Percentiles rank a stretch among this genome's conserved stretches.
Evolutionary conservation across 768 basidiomycete species (phyloP).

Genomic region (Lactarius sanguifluus): DNA sequence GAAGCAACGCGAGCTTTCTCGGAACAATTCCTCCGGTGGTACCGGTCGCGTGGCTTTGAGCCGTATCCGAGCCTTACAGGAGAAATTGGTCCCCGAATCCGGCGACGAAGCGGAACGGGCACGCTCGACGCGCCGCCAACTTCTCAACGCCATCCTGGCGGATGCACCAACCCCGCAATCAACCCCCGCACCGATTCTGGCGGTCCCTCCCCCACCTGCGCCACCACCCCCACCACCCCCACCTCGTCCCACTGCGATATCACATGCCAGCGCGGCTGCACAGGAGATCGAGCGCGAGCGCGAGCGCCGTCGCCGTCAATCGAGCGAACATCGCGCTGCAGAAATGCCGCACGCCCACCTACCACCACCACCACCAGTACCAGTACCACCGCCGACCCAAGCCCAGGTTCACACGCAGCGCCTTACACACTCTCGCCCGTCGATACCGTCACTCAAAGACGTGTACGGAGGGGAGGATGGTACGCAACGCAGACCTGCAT

Average conservation of each 20-base stretch:
- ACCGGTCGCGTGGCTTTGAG: constrained; percentile 24
- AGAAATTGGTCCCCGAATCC: constrained; percentile 26
- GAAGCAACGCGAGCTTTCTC: constrained; percentile 28
- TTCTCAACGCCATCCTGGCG: constrained; percentile 23
- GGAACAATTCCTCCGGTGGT: constrained; percentile 28
- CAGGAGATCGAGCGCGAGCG: constrained; percentile 28
- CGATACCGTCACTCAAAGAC: constrained; percentile 22
- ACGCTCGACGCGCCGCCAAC: constrained; percentile 17
- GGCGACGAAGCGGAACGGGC: constrained; percentile 30
- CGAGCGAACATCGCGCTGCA: constrained; percentile 20
- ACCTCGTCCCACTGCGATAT: constrained; percentile 18
- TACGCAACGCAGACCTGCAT: constrained; percentile 15
- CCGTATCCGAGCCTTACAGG: constrained; percentile 23
- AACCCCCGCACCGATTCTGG: constrained; percentile 11
- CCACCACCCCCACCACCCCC: constrained; percentile 4
- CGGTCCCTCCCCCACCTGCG: constrained; percentile 4
- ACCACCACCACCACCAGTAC: neutral
- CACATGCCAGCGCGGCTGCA: constrained; percentile 29
- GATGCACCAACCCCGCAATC: constrained; percentile 25
- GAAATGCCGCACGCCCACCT: neutral
- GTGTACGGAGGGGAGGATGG: constrained; percentile 17
- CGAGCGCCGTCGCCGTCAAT: constrained; percentile 27
- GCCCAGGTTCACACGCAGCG: constrained; percentile 15
- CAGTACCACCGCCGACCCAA: neutral
- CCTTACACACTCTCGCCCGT: constrained; percentile 17